Base-by-base conservation (phyloP, 2,329 filamentous ascomycete species). In the Davidsoniella neocaledoniae region DNA sequence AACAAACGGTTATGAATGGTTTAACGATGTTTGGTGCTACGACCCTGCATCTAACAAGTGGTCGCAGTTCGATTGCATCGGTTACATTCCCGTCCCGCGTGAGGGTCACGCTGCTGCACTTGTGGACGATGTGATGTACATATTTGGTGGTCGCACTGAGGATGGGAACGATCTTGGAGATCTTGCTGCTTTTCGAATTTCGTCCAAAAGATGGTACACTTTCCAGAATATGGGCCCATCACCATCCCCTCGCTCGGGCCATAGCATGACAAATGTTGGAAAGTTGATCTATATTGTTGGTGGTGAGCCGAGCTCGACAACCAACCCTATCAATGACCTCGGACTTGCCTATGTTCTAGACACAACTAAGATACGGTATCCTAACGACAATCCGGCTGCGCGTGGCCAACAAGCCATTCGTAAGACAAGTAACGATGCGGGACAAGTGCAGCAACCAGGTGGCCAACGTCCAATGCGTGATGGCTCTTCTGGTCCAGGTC, bases 221-320 rank as follows among this genome's bases (percentile, higher is more conserved):
- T 98, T 98, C 66, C 91, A 98, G 61, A 98, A 98, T 61, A 98
- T 98, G 91, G 91, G 91, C 0, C 88, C 88, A 2, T 93, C 88
- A 1, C 91, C 91, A 0, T 95, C 88, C 2, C 81, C 91, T 29
- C 76, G 91, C 53, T 96, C 90, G 14, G 91, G 91, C 1, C 91
- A 98, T 63, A 95, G 87, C 63, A 96, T 98, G 91, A 96, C 91
- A 2, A 81, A 87, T 2, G 86, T 90, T 55, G 86, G 86, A 26
- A 95, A 94, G 63, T 84, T 88, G 53, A 81, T 98, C 55, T 81
- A 96, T 44, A 86, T 96, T 39, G 72, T 96, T 29, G 93, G 86
- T 37, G 91, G 91, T 55, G 93, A 98, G 64, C 91, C 91, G 12
- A 96, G 88, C 63, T 88, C 87, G 14, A 83, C 86, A 25, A 77